Conservation (phyloP, 495 filamentous ascomycete species). For the Neurospora terricola region DNA sequence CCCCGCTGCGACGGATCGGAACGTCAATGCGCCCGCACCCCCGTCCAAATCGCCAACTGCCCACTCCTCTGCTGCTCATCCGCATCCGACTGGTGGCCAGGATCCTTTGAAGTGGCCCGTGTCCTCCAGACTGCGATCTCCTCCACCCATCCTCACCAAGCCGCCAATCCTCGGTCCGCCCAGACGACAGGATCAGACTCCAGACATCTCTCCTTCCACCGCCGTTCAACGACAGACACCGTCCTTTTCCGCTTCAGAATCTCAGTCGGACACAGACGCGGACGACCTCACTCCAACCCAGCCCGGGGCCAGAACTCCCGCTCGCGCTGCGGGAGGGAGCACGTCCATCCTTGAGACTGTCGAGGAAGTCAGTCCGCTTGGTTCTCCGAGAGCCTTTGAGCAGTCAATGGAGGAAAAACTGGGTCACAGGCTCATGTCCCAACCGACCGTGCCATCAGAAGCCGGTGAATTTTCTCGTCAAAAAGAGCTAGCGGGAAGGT, state of each 20-base stretch:
- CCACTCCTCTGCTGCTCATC: constrained; percentile 4
- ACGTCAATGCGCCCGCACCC: constrained; percentile 43
- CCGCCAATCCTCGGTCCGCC: constrained; percentile 29
- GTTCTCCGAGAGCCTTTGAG: constrained; percentile 52
- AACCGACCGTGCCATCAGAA: constrained; percentile 26
- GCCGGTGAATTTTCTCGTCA: constrained; percentile 20
- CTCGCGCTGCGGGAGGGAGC: constrained; percentile 55
- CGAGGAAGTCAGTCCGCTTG: constrained; percentile 77
- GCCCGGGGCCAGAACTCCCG: constrained; percentile 53
- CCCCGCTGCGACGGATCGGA: constrained; percentile 45
- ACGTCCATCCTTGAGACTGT: constrained; percentile 79
- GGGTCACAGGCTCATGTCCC: constrained; percentile 38
- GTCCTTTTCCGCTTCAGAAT: constrained; percentile 12
- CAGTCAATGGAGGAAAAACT: constrained; percentile 36
- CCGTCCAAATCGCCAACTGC: constrained; percentile 48
- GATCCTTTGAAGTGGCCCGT: constrained; percentile 41
- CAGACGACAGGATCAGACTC: constrained; percentile 33
- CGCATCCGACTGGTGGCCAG: constrained; percentile 49
- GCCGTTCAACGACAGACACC: not conserved
- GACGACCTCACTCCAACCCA: constrained; percentile 40
- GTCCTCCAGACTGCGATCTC: constrained; percentile 57
- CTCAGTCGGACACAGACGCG: constrained; percentile 36
- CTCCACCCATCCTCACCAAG: constrained; percentile 46
- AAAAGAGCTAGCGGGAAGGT: constrained; percentile 22
- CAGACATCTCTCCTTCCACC: constrained; percentile 8